phyloP scores from a whole-genome alignment of 1,284 basidiomycete genomes.

The Salmacisia buchloeana region DNA sequence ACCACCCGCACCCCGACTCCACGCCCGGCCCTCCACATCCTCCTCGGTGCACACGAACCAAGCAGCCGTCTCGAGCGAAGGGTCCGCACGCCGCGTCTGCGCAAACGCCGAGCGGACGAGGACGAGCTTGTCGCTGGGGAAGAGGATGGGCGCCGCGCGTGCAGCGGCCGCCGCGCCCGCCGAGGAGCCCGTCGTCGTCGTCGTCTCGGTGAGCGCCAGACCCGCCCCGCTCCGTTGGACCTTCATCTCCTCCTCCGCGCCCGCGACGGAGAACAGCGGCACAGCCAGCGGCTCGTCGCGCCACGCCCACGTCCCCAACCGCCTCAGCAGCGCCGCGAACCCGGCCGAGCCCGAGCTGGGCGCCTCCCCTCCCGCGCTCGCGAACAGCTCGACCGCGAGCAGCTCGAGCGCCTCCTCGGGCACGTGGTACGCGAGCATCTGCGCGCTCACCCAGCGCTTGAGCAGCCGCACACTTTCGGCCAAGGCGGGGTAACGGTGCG shows the following conservation, averaged over 20 bases:
- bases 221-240: not conserved
- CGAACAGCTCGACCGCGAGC: slow-evolving; percentile 64
- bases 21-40: slow-evolving; percentile 69
- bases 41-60: slow-evolving; percentile 79
- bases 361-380: slow-evolving; percentile 48
- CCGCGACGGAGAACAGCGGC: slow-evolving; percentile 57
- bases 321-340: slow-evolving; percentile 69
- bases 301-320: slow-evolving; percentile 77
- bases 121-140: slow-evolving; percentile 56
- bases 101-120: slow-evolving; percentile 59
- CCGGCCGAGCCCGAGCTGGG: slow-evolving; percentile 60
- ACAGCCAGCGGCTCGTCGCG: slow-evolving; percentile 56
- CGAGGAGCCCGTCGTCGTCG: no score
- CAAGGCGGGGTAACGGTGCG: slow-evolving; percentile 73
- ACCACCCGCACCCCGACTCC: slow-evolving; percentile 56
- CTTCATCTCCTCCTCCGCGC: slow-evolving; percentile 8
- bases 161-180: slow-evolving; percentile 8
- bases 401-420: slow-evolving; percentile 76
- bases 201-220: slow-evolving; percentile 18
- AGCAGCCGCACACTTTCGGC: slow-evolving; percentile 77
- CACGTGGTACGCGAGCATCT: slow-evolving; percentile 72
- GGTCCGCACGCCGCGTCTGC: slow-evolving; percentile 51
- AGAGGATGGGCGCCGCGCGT: slow-evolving; percentile 43
- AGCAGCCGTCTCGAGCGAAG: slow-evolving; percentile 57
- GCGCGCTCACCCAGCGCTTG: slow-evolving; percentile 85